Evolutionary conservation across 306 rosid species (phyloP), one percentile per base, ranked within the genome.

Genomic region (Citrullus mucosospermus): DNA sequence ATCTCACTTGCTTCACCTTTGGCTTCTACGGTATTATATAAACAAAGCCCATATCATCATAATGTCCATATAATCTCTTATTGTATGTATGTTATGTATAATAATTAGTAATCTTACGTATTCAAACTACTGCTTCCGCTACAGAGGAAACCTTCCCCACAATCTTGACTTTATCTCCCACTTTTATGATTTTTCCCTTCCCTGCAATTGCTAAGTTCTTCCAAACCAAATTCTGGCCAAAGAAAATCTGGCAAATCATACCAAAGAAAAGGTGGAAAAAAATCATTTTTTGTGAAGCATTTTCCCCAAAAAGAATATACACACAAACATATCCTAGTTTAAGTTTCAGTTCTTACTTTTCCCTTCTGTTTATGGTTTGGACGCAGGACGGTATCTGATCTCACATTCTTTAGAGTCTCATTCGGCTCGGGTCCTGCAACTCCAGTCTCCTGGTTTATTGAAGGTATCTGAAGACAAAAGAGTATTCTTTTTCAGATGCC

Each of bases 181-280:
- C 84, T 60, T 84, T 32, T 30, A 90, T 62, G 46, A 70, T 28
- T 44, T 87, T 87, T 58, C 85, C 97, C 60, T 84, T 88, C 78
- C 82, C 87, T 70, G 80, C 78, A 15, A 68, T 63, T 56, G 44
- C 59, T 75, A 59, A 76, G 79, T 87, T 89, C 76, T 81, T 87
- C 89, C 94, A 93, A 16, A 92, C 87, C 79, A 94, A 15, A 85
- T 94, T 84, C 87, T 89, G 96, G 83, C 98, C 98, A 59, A 94
- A 88, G 90, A 87, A 94, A 38, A 89, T 25, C 98, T 94, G 90
- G 73, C 57, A 62, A 85, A 80, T 73, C 76, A 70, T 43, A 13
- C 3, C 22, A 17, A 17, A 32, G 30, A 60, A 28, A 30, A 30
- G 36, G 15, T 5, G 13, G 2, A 0, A n/a, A 20, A 20, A 68